phyloP scores from a whole-genome alignment of 2,329 filamentous ascomycete species.

The Ophiostoma triangulosporum region DNA sequence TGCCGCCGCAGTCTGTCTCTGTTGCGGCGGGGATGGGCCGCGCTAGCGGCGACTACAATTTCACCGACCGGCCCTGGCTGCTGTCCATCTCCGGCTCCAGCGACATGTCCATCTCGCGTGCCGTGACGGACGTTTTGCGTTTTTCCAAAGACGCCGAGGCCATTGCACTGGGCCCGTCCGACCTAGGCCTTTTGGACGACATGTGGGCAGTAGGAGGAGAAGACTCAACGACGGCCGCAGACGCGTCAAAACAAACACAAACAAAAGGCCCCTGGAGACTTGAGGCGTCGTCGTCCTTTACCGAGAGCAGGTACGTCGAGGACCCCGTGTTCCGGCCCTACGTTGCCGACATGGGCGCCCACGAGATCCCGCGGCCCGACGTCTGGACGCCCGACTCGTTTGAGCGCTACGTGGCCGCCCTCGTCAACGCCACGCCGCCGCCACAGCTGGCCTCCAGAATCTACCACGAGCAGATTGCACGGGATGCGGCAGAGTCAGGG shows the following conservation, averaged over 20 bases:
- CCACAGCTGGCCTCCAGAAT: constrained; percentile 21
- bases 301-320: background rate
- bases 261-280: constrained; percentile 5
- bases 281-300: constrained; percentile 6
- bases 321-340: constrained; percentile 12
- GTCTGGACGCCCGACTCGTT: constrained; percentile 30
- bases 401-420: constrained; percentile 27
- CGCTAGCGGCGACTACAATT: too few relatives aligned
- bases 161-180: background rate
- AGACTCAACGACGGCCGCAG: background rate
- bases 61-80: constrained; percentile 9
- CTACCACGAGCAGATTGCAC: constrained; percentile 19
- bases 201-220: background rate
- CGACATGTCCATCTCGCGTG: constrained; percentile 3
- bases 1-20: background rate
- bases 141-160: constrained; percentile 7
- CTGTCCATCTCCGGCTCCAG: constrained; percentile 17
- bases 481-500: background rate
- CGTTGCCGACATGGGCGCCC: constrained; percentile 19
- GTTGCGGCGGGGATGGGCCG: background rate
- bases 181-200: background rate
- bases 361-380: constrained; percentile 26
- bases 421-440: constrained; percentile 27
- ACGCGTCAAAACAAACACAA: background rate
- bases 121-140: constrained; percentile 10